These are phyloP conservation scores for Podospora pseudoanserina DNA, from an alignment of 495 filamentous ascomycete genomes.

Conservation along the genomic window DNA sequence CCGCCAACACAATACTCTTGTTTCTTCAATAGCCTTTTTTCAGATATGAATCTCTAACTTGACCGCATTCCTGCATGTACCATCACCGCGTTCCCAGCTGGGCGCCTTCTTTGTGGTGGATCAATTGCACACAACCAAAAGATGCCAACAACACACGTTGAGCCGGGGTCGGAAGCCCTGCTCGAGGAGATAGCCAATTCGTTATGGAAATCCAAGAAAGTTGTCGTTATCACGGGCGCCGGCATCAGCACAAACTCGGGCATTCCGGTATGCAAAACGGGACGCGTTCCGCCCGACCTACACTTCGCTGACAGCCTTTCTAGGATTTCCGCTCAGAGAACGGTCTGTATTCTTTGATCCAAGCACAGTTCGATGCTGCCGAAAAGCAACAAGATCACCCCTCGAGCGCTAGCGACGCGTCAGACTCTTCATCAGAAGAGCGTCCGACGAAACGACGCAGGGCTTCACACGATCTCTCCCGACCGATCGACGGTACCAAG, in stretches of 20 bases:
- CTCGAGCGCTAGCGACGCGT: slow-evolving; percentile 15
- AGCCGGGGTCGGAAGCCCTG: slow-evolving; percentile 44
- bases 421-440: slow-evolving; percentile 22
- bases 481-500: not conserved
- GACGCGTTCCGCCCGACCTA: slow-evolving; percentile 2
- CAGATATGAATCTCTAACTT: slow-evolving; percentile 4
- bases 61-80: not conserved
- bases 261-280: slow-evolving; percentile 55
- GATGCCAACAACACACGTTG: slow-evolving; percentile 56
- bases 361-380: slow-evolving; percentile 58
- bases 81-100: not conserved
- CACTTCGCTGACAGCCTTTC: slow-evolving; percentile 24
- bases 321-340: slow-evolving; percentile 70
- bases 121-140: slow-evolving; percentile 10
- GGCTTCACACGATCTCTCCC: slow-evolving; percentile 26
- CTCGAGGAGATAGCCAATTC: slow-evolving; percentile 60
- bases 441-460: slow-evolving; percentile 46
- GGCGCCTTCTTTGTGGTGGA: slow-evolving; percentile 4
- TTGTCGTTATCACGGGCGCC: slow-evolving; percentile 65
- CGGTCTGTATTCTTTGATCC: slow-evolving; percentile 65
- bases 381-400: slow-evolving; percentile 18
- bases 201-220: slow-evolving; percentile 57
- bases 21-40: not conserved
- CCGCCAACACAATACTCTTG: not conserved
- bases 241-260: slow-evolving; percentile 72